phyloP scores from a whole-genome alignment of 1,284 basidiomycete species.

The Irpex rosettiformis region DNA sequence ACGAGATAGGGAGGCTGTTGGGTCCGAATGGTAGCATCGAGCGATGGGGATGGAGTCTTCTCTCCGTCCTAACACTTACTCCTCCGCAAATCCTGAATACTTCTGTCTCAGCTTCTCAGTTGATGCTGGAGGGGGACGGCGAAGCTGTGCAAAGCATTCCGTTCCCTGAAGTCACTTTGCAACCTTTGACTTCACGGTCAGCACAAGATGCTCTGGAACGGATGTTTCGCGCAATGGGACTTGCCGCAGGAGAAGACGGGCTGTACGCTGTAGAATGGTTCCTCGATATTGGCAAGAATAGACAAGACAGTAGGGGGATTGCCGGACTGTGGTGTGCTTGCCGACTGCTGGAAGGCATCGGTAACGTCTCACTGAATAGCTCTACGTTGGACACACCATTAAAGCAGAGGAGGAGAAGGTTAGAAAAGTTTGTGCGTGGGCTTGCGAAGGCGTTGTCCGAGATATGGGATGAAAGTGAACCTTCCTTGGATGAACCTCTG shows the following conservation, averaged over 20 bases:
- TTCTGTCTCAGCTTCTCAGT: constrained; percentile 43
- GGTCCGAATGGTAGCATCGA: constrained; percentile 83
- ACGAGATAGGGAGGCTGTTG: constrained; percentile 64
- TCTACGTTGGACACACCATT: constrained; percentile 21
- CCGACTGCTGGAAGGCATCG: constrained; percentile 70
- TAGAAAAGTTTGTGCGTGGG: constrained; percentile 64
- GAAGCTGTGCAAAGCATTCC: constrained; percentile 33
- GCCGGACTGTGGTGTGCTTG: constrained; percentile 85
- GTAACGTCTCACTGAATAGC: constrained; percentile 38
- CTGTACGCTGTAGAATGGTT: constrained; percentile 85
- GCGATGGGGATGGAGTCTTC: constrained; percentile 83
- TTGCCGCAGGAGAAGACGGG: constrained; percentile 64
- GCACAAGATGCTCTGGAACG: constrained; percentile 54
- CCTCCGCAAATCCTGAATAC: constrained; percentile 50
- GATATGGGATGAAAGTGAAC: constrained; percentile 56
- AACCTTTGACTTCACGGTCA: constrained; percentile 54
- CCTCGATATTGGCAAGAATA: constrained; percentile 49
- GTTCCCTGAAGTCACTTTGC: constrained; percentile 63
- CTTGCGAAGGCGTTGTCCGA: constrained; percentile 64
- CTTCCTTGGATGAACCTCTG: constrained; percentile 6
- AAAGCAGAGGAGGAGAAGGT: constrained; percentile 26
- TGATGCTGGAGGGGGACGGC: constrained; percentile 55
- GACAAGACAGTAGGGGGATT: constrained; percentile 46
- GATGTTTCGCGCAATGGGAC: constrained; percentile 75
- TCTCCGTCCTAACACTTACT: constrained; percentile 72